These are phyloP conservation scores for Ilyonectria destructans DNA, from an alignment of 2,329 filamentous ascomycete species.

Conservation along the genomic window DNA sequence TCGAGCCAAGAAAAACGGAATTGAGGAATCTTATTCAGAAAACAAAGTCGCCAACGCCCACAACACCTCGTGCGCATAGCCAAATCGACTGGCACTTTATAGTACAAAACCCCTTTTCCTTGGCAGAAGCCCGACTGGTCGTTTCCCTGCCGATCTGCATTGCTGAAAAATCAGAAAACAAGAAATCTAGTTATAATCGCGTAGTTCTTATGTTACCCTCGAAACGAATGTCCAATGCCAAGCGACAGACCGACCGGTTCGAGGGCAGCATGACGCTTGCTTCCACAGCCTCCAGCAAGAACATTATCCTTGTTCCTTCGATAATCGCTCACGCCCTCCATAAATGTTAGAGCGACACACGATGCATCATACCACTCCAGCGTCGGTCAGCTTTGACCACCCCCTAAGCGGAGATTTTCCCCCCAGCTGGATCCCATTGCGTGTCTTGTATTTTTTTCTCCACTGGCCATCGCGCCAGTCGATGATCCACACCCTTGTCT, in stretches of 20 bases:
- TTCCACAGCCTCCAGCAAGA: neutral
- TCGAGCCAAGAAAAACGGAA: too few species aligned
- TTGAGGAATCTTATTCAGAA: neutral
- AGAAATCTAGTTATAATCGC: neutral
- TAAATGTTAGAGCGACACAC: neutral
- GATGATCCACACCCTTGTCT: neutral
- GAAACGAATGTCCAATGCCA: neutral
- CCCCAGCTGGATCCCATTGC: conserved; percentile 2
- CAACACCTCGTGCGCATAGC: conserved; percentile 1
- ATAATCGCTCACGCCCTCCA: neutral
- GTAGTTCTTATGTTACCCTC: neutral
- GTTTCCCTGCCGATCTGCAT: neutral
- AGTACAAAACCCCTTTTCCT: neutral
- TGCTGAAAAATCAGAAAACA: neutral
- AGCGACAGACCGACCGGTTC: neutral
- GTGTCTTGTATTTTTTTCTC: neutral
- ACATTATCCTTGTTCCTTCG: neutral
- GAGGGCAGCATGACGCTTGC: neutral
- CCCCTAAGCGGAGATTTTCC: neutral
- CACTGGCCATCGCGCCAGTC: neutral
- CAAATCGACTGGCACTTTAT: conserved; percentile 3
- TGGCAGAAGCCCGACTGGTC: neutral
- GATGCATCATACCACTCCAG: neutral
- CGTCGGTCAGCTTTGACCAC: neutral
- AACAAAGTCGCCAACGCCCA: neutral